These are phyloP conservation scores for Exophiala spinifera DNA, from an alignment of 2,329 filamentous ascomycete genomes.

Conservation along the genomic window DNA sequence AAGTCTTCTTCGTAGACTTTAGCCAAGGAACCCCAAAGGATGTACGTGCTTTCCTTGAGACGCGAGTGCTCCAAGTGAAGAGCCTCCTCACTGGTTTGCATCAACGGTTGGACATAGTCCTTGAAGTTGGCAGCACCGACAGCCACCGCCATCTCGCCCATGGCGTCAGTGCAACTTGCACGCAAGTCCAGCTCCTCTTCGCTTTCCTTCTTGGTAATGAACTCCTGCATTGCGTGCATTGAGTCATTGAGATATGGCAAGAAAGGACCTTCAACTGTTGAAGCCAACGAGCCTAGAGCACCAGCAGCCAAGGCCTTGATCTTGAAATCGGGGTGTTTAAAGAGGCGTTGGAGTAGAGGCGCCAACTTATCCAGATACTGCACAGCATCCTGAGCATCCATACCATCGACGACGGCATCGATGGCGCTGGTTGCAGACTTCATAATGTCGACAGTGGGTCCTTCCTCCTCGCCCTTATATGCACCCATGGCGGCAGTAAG, in stretches of 20 bases:
- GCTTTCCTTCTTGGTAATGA: conserved; percentile 79
- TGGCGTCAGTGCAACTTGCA: conserved; percentile 84
- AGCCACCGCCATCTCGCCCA: conserved; percentile 87
- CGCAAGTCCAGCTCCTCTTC: conserved; percentile 88
- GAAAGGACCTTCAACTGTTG: conserved; percentile 78
- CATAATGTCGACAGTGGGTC: conserved; percentile 79
- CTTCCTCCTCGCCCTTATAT: conserved; percentile 61
- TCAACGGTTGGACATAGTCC: conserved; percentile 84
- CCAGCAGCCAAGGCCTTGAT: conserved; percentile 87
- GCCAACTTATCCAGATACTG: conserved; percentile 80
- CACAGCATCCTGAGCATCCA: conserved; percentile 76
- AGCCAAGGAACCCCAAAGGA: conserved; percentile 90
- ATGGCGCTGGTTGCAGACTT: conserved; percentile 86
- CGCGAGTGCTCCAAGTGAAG: conserved; percentile 83
- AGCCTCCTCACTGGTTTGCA: conserved; percentile 89
- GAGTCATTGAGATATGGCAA: conserved; percentile 86
- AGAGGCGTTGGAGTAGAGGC: conserved; percentile 76
- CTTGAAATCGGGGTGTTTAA: conserved; percentile 79
- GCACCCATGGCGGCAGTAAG: conserved; percentile 74
- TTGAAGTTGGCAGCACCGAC: conserved; percentile 85
- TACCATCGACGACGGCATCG: conserved; percentile 81
- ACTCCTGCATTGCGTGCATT: conserved; percentile 84
- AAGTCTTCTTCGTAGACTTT: conserved; percentile 80
- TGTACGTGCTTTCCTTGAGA: conserved; percentile 93
- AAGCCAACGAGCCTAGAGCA: conserved; percentile 86